Percentiles rank a stretch among this genome's conserved stretches.
phyloP scores from a whole-genome alignment of 768 basidiomycete species.

The Kwoniella heveanensis region DNA sequence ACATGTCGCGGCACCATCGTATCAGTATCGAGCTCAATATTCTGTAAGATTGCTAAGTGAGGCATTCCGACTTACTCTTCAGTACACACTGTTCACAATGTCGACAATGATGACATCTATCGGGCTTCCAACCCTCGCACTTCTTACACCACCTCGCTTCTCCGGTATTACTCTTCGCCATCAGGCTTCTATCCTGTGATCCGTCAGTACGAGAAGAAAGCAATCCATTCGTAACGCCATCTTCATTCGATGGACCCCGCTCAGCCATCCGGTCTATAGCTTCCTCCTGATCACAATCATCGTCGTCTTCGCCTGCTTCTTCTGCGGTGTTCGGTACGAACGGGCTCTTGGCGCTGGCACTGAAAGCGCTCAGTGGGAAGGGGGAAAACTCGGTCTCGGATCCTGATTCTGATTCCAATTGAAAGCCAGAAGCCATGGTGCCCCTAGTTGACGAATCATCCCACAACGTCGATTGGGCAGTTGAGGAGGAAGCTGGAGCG shows the following conservation, averaged over 20 bases:
- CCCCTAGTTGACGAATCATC: neutral
- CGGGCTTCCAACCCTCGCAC: slow-evolving; percentile 53
- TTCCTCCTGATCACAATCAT: slow-evolving; percentile 8
- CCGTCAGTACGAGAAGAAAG: neutral
- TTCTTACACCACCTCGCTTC: slow-evolving; percentile 51
- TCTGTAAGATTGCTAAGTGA: too few relatives aligned
- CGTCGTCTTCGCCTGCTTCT: slow-evolving; percentile 18
- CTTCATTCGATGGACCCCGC: neutral
- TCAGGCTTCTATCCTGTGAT: slow-evolving; percentile 17
- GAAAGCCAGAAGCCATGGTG: neutral
- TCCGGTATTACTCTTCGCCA: slow-evolving; percentile 46
- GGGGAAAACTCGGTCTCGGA: slow-evolving; percentile 25
- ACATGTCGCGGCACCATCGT: slow-evolving; percentile 8
- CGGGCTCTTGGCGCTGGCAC: slow-evolving; percentile 14
- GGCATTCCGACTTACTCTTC: slow-evolving; percentile 46
- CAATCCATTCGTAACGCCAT: neutral
- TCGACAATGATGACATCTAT: slow-evolving; percentile 54
- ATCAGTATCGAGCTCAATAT: too few relatives aligned
- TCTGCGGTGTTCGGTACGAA: slow-evolving; percentile 26
- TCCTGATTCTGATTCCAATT: neutral
- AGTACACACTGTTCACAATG: slow-evolving; percentile 46
- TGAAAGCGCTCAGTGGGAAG: slow-evolving; percentile 25
- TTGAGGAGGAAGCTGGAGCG: neutral
- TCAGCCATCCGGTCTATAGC: neutral
- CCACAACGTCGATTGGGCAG: neutral